Conservation (phyloP, 441 rosid genomes). For the Euphorbia schlechtendalii region DNA sequence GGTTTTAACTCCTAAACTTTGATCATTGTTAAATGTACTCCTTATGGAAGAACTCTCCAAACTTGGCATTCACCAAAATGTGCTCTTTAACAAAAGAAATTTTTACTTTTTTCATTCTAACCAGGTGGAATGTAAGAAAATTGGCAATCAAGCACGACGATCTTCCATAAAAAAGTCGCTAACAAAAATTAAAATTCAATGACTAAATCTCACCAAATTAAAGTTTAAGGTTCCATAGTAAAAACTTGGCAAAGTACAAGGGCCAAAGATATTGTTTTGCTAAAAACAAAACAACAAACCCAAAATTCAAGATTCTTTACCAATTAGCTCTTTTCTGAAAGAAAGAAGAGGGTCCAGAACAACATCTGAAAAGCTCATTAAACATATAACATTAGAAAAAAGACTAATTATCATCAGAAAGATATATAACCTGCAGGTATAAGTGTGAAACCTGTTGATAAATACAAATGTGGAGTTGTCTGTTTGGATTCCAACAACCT, state of each 20-base stretch:
- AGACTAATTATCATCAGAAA: slow-evolving; percentile 14
- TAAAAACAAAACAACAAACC: slow-evolving; percentile 20
- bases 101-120: neutral
- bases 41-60: neutral
- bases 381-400: slow-evolving; percentile 23
- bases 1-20: neutral
- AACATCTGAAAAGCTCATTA: slow-evolving; percentile 57
- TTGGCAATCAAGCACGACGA: neutral
- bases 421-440: slow-evolving; percentile 13
- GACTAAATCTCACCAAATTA: neutral
- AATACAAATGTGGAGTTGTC: slow-evolving; percentile 79
- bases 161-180: neutral
- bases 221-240: neutral
- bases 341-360: slow-evolving; percentile 88
- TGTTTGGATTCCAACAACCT: slow-evolving; percentile 96
- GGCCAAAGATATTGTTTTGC: neutral
- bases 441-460: slow-evolving; percentile 62
- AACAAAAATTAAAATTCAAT: neutral
- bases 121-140: neutral
- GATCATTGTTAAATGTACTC: neutral
- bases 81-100: neutral
- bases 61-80: neutral
- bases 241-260: neutral
- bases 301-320: slow-evolving; percentile 30
- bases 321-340: slow-evolving; percentile 88